A percentile compares a stretch with the other conserved stretches of the same genome.
phyloP scores from a whole-genome alignment of 1,139 yeast species.

The Zygosaccharomyces pseudobailii region DNA sequence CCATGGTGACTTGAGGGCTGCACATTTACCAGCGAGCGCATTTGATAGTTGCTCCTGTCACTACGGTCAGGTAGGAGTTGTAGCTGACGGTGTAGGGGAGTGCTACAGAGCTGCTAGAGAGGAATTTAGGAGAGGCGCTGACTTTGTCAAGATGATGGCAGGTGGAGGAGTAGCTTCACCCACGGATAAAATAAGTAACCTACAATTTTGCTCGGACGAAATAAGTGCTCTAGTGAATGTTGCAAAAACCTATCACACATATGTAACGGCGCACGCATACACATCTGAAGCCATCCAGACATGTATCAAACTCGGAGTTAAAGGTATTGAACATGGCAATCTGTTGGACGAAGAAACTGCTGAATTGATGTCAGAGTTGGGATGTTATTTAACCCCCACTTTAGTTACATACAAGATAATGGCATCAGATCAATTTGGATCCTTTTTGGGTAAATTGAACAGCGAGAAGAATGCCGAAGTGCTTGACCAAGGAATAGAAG shows the following conservation, averaged over 20 bases:
- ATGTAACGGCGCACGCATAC: conserved; percentile 14
- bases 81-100: conserved; percentile 11
- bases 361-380: conserved; percentile 8
- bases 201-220: conserved; percentile 11
- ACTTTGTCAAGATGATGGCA: conserved; percentile 12
- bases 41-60: conserved; percentile 12
- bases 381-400: conserved; percentile 12
- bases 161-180: conserved; percentile 15
- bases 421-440: conserved; percentile 11
- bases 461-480: conserved; percentile 8
- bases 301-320: conserved; percentile 10
- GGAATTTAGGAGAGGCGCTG: conserved; percentile 13
- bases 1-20: conserved; percentile 10
- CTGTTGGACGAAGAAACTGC: conserved; percentile 11
- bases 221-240: conserved; percentile 10
- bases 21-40: conserved; percentile 8
- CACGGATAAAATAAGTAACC: conserved; percentile 10
- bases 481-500: conserved; percentile 8
- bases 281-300: conserved; percentile 11
- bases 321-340: conserved; percentile 12
- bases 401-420: conserved; percentile 12
- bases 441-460: conserved; percentile 6
- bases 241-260: conserved; percentile 8
- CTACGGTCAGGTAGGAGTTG: conserved; percentile 7
- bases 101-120: conserved; percentile 11